Conservation (phyloP, 352 stramenopile species). For the Ochromonadaceae sp. region DNA sequence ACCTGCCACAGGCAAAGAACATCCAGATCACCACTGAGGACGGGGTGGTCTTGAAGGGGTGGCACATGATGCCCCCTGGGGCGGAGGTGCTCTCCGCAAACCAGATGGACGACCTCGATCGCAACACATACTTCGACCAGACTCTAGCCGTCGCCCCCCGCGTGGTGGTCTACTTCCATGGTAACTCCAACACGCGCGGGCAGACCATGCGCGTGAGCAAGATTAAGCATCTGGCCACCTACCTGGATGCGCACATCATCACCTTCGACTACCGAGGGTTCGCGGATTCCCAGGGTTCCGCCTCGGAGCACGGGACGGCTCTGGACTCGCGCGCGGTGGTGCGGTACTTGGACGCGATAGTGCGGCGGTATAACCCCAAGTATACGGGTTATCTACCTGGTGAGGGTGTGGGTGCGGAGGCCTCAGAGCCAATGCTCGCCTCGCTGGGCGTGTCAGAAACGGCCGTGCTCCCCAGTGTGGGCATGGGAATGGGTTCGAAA, state of each 20-base stretch:
- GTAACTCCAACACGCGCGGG: constrained; percentile 20
- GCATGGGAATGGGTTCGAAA: no score
- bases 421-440: no score
- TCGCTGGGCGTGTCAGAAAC: no score
- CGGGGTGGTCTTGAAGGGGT: constrained; percentile 14
- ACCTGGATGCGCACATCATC: constrained; percentile 20
- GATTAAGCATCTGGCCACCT: constrained; percentile 11
- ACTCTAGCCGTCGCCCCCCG: not conserved
- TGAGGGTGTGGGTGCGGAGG: no score
- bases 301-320: constrained; percentile 15
- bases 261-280: constrained; percentile 25
- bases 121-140: not conserved
- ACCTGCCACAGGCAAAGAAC: constrained; percentile 15
- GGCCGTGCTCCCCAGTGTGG: no score
- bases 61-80: constrained; percentile 17
- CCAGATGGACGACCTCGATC: no score
- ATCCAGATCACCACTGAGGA: constrained; percentile 22
- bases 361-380: not conserved
- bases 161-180: constrained; percentile 24
- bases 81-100: no score
- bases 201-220: constrained; percentile 9
- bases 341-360: not conserved
- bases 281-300: constrained; percentile 19
- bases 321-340: constrained; percentile 18
- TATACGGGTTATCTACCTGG: no score